These are phyloP conservation scores for Trypanosoma avium DNA, from an alignment of 208 protist species.

Conservation along the genomic window DNA sequence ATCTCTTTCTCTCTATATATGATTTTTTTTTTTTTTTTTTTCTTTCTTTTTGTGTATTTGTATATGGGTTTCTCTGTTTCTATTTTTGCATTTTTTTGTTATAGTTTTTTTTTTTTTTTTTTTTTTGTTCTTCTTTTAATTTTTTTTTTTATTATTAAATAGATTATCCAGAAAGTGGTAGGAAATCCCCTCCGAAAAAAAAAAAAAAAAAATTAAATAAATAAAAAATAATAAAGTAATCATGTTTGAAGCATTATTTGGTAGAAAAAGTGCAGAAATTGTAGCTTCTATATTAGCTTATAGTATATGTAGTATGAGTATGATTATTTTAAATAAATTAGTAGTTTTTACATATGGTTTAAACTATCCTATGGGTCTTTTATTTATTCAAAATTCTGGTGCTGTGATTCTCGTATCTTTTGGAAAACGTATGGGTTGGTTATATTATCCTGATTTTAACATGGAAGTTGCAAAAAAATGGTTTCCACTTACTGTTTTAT, in stretches of 20 bases:
- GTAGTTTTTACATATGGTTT: slow-evolving; percentile 67
- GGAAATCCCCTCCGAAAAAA: too few species aligned
- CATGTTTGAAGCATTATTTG: neutral
- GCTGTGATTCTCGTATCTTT: slow-evolving; percentile 55
- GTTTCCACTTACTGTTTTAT: slow-evolving; percentile 74
- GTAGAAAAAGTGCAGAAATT: slow-evolving; percentile 19
- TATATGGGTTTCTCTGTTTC: neutral
- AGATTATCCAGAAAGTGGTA: too few species aligned
- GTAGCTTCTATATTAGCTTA: slow-evolving; percentile 58
- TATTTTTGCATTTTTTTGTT: slow-evolving; percentile 10
- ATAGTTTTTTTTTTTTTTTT: slow-evolving; percentile 2
- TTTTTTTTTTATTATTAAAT: slow-evolving; percentile 22
- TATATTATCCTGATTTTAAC: slow-evolving; percentile 68
- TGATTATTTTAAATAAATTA: slow-evolving; percentile 90
- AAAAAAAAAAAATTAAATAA: too few species aligned
- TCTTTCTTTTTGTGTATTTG: neutral
- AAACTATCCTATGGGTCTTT: slow-evolving; percentile 63
- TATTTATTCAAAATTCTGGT: slow-evolving; percentile 73
- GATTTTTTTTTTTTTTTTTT: neutral
- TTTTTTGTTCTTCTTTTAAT: slow-evolving; percentile 19
- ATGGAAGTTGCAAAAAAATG: slow-evolving; percentile 47
- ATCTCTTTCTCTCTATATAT: neutral
- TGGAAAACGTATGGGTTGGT: slow-evolving; percentile 38
- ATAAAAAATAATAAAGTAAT: too few species aligned
- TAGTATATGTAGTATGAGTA: slow-evolving; percentile 73